Evolutionary conservation across 1,284 basidiomycete species (phyloP), one percentile per base, ranked within the genome.

Genomic region (Cryptococcus sp.): DNA sequence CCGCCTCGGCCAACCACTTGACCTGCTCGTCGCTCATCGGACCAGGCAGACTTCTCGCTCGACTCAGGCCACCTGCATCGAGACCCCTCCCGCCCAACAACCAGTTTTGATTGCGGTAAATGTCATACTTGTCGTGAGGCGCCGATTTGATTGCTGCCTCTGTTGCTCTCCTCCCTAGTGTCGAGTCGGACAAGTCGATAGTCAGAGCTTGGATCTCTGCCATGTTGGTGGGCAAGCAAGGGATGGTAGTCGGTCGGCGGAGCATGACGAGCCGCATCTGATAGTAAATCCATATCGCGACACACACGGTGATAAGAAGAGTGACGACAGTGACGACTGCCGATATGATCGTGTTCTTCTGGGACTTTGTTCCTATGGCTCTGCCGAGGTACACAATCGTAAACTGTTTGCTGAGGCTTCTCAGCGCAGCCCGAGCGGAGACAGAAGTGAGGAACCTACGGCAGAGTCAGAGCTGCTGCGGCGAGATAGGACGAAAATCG

Each of bases 251-350:
- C 32, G 14, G 45, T 48, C 33, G 45, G 7, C 58, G 53, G n/a
- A 56, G 55, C 59, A 69, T 60, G 23, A 68, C 59, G 19, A 71
- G 45, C 22, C 69, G 58, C 66, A 71, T 67, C 49, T 71, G 69
- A 50, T 69, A 69, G 41, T 68, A 71, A 50, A 71, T 62, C 52
- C 69, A 71, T 24, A 66, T 47, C n/a, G 69, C 69, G 4, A 68
- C 69, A 25, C 69, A 39, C 23, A 64, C 55, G 3, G 68, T 71
- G n/a, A 56, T 65, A 44, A 69, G 37, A 25, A 71, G 54, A 4
- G 68, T 71, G 2, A 58, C 38, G 18, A 66, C 50, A 2, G 65
- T 60, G 2, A 54, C 60, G 4, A 43, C 38, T 28, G 59, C 56
- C 4, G 69, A 71, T 43, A 71, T 56, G 47, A 64, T 63, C 5